phyloP scores from a whole-genome alignment of 306 rosid genomes.

The Rosa multiflora region DNA sequence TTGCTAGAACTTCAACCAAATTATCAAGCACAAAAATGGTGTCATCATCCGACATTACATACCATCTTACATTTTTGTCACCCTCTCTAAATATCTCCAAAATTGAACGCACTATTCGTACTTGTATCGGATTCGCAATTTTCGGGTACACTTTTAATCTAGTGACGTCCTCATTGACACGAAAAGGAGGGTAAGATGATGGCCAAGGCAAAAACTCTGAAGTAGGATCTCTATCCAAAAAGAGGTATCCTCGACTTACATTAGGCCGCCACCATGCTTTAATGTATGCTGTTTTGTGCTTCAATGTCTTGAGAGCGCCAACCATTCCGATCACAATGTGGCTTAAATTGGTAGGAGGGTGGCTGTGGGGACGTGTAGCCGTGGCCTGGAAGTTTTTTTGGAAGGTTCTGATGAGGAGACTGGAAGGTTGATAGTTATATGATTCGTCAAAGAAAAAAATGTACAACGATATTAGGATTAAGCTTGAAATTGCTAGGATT shows the following conservation, averaged over 20 bases:
- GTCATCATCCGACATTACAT: constrained; percentile 51
- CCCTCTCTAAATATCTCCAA: constrained; percentile 37
- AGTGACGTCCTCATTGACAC: constrained; percentile 32
- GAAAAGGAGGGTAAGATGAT: constrained; percentile 36
- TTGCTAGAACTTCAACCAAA: constrained; percentile 32
- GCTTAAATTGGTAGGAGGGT: constrained; percentile 18
- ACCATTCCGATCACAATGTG: constrained; percentile 42
- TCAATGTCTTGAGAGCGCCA: constrained; percentile 51
- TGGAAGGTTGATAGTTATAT: constrained; percentile 25
- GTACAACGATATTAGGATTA: constrained; percentile 24
- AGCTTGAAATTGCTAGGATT: neutral
- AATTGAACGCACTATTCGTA: constrained; percentile 32
- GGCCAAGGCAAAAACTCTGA: constrained; percentile 47
- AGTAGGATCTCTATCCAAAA: constrained; percentile 39
- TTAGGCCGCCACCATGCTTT: constrained; percentile 51
- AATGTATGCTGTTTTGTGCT: constrained; percentile 29
- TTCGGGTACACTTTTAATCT: neutral
- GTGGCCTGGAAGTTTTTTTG: constrained; percentile 23
- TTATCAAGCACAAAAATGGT: constrained; percentile 43
- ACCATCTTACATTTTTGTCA: constrained; percentile 46
- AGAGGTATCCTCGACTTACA: constrained; percentile 42
- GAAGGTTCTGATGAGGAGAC: constrained; percentile 19
- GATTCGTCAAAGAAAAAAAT: constrained; percentile 18
- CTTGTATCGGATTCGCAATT: constrained; percentile 11
- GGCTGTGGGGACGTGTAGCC: neutral